phyloP scores from a whole-genome alignment of 805 yeast species.

The Maudiozyma serrabonitensis region DNA sequence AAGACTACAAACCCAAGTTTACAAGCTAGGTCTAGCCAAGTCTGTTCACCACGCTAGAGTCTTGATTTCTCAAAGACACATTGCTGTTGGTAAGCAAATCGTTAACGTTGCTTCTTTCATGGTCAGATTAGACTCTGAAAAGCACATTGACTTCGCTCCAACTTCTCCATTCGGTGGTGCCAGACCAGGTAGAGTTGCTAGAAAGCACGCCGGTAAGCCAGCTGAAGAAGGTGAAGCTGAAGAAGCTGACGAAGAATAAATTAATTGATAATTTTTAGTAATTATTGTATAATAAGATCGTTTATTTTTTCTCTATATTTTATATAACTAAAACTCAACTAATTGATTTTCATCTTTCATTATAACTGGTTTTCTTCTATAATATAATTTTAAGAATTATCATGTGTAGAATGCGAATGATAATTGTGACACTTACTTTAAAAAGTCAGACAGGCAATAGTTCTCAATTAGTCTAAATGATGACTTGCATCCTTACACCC shows the following conservation, averaged over 20 bases:
- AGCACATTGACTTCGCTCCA: constrained; percentile 99
- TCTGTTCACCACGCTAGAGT: constrained; percentile 99
- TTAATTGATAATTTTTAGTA: constrained; percentile 11
- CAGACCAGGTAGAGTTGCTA: constrained; percentile 99
- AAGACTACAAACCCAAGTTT: constrained; percentile 99
- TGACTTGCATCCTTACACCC: no score
- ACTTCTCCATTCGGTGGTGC: constrained; percentile 99
- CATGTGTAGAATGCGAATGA: no score
- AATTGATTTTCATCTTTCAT: not conserved
- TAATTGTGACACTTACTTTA: no score
- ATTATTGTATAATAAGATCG: constrained; percentile 6
- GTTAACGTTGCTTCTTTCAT: constrained; percentile 98
- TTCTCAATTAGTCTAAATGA: no score
- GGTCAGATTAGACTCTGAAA: constrained; percentile 99
- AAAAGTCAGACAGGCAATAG: no score
- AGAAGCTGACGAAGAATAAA: constrained; percentile 66
- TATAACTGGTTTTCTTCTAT: not conserved
- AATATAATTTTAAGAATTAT: no score
- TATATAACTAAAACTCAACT: not conserved
- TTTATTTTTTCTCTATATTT: constrained; percentile 3
- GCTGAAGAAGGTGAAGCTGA: constrained; percentile 56
- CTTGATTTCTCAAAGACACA: constrained; percentile 97
- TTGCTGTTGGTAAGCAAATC: constrained; percentile 99
- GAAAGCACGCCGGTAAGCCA: constrained; percentile 67
- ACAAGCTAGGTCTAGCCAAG: constrained; percentile 99